A percentile compares a stretch with the other conserved stretches of the same genome.
These are phyloP conservation scores for Malassezia brasiliensis DNA, from an alignment of 1,284 basidiomycete genomes.

Conservation along the genomic window DNA sequence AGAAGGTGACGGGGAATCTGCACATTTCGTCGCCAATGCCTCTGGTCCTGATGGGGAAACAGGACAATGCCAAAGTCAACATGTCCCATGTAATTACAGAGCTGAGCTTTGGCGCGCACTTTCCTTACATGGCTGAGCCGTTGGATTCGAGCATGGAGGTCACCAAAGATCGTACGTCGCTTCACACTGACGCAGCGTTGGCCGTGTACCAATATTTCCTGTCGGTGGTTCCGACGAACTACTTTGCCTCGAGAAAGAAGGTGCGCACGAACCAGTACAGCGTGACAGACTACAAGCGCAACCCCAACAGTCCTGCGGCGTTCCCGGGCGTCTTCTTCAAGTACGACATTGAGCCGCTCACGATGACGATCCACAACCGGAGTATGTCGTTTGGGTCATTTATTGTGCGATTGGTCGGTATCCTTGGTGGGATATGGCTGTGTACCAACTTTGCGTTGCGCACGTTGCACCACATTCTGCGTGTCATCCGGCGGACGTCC, in stretches of 20 bases:
- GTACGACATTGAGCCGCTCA: slow-evolving; percentile 85
- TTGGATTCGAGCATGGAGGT: slow-evolving; percentile 68
- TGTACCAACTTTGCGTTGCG: slow-evolving; percentile 38
- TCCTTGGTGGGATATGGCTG: slow-evolving; percentile 50
- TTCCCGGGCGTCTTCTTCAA: slow-evolving; percentile 57
- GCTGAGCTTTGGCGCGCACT: slow-evolving; percentile 91
- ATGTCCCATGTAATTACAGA: slow-evolving; percentile 90
- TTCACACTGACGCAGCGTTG: not conserved
- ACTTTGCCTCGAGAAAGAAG: slow-evolving; percentile 58
- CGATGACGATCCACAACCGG: slow-evolving; percentile 72
- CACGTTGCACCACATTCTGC: slow-evolving; percentile 22
- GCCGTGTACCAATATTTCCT: slow-evolving; percentile 77
- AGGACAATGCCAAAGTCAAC: slow-evolving; percentile 79
- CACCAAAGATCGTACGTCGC: slow-evolving; percentile 56
- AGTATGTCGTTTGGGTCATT: slow-evolving; percentile 72
- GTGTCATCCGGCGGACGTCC: not conserved
- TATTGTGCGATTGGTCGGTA: slow-evolving; percentile 61
- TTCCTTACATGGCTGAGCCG: slow-evolving; percentile 88
- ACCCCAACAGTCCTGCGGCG: slow-evolving; percentile 65
- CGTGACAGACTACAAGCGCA: slow-evolving; percentile 80
- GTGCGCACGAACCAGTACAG: slow-evolving; percentile 80
- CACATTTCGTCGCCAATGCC: slow-evolving; percentile 53
- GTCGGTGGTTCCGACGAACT: slow-evolving; percentile 86
- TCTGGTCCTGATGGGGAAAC: slow-evolving; percentile 63
- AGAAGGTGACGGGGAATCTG: slow-evolving; percentile 68